A percentile compares a stretch with the other conserved stretches of the same genome.
Conservation (phyloP, 306 rosid genomes). For the Fragaria vesca region DNA sequence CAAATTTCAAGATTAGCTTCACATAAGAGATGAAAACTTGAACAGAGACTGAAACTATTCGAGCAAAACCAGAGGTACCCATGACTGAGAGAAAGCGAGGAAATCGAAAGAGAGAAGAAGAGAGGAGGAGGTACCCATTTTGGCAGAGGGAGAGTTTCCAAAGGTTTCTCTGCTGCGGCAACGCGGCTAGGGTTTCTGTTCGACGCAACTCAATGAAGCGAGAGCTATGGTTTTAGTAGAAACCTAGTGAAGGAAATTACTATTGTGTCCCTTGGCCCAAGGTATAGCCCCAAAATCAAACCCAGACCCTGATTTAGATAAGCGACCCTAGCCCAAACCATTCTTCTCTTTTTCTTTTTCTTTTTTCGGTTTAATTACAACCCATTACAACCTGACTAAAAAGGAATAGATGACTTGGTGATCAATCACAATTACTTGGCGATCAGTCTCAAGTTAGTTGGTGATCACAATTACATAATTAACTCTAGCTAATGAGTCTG, state of each 20-base stretch:
- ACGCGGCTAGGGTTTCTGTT: slow-evolving; percentile 10
- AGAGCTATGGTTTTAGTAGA: slow-evolving; percentile 8
- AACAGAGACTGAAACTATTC: not conserved
- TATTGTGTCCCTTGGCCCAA: not conserved
- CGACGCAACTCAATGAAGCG: not conserved
- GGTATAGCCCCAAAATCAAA: not conserved
- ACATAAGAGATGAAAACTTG: not conserved
- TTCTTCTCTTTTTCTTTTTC: too few relatives aligned
- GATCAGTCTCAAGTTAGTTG: too few relatives aligned
- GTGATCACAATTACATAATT: too few relatives aligned
- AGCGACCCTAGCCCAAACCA: not conserved
- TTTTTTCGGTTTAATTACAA: too few relatives aligned
- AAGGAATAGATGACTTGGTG: too few relatives aligned
- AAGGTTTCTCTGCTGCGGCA: slow-evolving; percentile 10
- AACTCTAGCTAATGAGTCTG: too few relatives aligned
- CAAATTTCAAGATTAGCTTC: not conserved
- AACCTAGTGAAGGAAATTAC: slow-evolving; percentile 14
- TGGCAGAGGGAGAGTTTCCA: slow-evolving; percentile 4
- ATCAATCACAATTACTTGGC: too few relatives aligned
- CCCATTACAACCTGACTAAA: too few relatives aligned
- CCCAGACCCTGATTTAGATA: too few relatives aligned
- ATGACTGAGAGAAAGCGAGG: not conserved
- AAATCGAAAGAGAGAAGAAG: not conserved
- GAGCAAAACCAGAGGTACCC: slow-evolving; percentile 9
- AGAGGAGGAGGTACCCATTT: slow-evolving; percentile 34